phyloP scores from a whole-genome alignment of 257 asterid species.

The Solanum virginianum region DNA sequence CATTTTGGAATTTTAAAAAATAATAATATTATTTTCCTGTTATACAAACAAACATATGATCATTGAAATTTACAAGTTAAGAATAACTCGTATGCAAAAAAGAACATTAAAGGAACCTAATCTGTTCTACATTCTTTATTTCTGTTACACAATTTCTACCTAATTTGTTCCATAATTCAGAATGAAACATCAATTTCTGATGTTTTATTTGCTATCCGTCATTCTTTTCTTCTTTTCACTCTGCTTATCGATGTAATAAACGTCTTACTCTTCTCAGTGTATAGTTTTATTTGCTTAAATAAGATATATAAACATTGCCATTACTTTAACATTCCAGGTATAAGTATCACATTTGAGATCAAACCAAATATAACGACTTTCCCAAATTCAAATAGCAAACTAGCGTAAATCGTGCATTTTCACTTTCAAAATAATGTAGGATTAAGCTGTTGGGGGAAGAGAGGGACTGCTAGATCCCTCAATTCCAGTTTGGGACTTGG shows the following conservation, averaged over 20 bases:
- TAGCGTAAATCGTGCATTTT: background rate
- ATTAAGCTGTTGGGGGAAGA: slow-evolving; percentile 29
- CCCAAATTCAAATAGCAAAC: background rate
- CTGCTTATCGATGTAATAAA: background rate
- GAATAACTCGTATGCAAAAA: background rate
- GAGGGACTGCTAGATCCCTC: slow-evolving; percentile 11
- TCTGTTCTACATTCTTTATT: background rate
- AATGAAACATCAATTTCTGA: background rate
- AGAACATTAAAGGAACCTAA: background rate
- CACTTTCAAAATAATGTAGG: slow-evolving; percentile 1
- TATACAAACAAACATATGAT: background rate
- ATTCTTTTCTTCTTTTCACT: background rate
- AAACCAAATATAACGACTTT: background rate
- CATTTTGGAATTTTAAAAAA: background rate
- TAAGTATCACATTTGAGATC: background rate
- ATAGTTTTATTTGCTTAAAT: background rate
- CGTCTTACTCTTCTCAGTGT: background rate
- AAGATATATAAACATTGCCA: background rate
- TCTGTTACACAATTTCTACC: background rate
- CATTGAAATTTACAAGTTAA: background rate
- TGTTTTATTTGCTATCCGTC: background rate
- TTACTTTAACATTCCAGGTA: background rate
- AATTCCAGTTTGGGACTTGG: slow-evolving; percentile 12
- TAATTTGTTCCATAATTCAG: background rate
- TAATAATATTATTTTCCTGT: background rate